Base-by-base conservation (phyloP, 2,329 filamentous ascomycete genomes). In the Fusarium keratoplasticum region DNA sequence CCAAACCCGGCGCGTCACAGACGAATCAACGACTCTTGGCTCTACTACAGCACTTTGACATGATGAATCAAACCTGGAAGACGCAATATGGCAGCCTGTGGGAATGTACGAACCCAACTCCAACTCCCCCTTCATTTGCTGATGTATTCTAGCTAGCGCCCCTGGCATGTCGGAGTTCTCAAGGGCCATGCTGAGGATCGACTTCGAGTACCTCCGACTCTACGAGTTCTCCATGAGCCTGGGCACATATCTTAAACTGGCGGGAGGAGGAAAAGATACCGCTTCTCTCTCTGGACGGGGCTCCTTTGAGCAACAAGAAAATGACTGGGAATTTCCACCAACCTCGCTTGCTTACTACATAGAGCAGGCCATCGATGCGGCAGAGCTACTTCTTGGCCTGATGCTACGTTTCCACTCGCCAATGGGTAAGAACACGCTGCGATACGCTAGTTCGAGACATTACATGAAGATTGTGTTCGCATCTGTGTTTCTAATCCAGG, bases 391-490 rank as follows among this genome's bases (percentile, higher is more conserved):
- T 2, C 65, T 67, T 6, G 52, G 60, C 5, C 36, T 67, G n/a
- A 44, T 67, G 31, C 29, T 67, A 3, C n/a, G 35, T 20, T 57
- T 67, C 7, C 52, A 67, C 25, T 67, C 40, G 2, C 52, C 60
- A 3, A 27, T 11, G 4, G 60, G 36, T 2, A 35, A 52, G 14
- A 59, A 63, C 6, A 40, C 40, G 2, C n/a, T 67, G 5, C 52
- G 60, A 22, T 64, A 64, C 11, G 65, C 65, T 3, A 64, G 65
- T 33, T 61, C 65, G 4, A 47, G 65, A 5, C 42, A 67, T 9
- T 67, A 67, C 13, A 67, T 59, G 60, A 67, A 67, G n/a, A 64
- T 67, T 22, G 65, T 67, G 1, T 67, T 67, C n/a, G 60, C 65
- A 14, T 31, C 60, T 14, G 65, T 67, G 4, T 67, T 67, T 22